These are phyloP conservation scores for Chlamydomonas sphaeroides DNA, from an alignment of 139 green algal species.

Conservation along the genomic window DNA sequence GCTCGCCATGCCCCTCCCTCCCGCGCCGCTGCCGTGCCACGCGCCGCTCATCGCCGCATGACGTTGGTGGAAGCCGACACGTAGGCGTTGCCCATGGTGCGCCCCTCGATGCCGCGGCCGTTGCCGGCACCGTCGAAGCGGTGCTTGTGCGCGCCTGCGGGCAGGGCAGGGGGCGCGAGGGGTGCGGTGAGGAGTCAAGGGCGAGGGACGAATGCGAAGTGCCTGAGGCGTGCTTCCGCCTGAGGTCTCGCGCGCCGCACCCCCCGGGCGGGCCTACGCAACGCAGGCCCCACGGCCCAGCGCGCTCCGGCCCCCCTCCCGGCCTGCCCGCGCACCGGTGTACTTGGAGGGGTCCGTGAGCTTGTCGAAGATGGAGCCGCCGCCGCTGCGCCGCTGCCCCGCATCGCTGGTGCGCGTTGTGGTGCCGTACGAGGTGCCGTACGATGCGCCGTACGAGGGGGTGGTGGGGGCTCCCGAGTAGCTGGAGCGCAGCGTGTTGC, in stretches of 20 bases:
- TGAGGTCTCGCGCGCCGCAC: too few species aligned
- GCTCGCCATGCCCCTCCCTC: too few species aligned
- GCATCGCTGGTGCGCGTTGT: not conserved
- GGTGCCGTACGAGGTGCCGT: too few species aligned
- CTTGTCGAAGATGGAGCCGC: slow-evolving; percentile 28
- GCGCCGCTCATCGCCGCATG: not conserved
- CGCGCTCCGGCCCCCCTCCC: too few species aligned
- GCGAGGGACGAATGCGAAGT: too few species aligned
- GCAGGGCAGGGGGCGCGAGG: too few species aligned
- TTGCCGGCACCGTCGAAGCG: slow-evolving; percentile 3
- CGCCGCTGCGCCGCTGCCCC: not conserved
- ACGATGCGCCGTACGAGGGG: not conserved
- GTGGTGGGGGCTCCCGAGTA: not conserved
- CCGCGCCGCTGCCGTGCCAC: too few species aligned
- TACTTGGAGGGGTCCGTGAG: slow-evolving; percentile 15
- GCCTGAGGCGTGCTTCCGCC: too few species aligned
- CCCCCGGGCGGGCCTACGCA: too few species aligned
- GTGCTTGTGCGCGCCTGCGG: slow-evolving; percentile 5
- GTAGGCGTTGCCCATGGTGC: slow-evolving; percentile 17
- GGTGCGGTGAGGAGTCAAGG: too few species aligned
- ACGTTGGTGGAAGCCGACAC: slow-evolving; percentile 16
- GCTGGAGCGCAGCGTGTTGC: not conserved
- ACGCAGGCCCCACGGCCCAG: too few species aligned
- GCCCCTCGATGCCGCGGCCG: slow-evolving; percentile 4
- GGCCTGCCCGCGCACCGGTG: too few species aligned